Percentiles rank a stretch among this genome's conserved stretches.
Evolutionary conservation across 805 yeast genomes (phyloP).

Genomic region (Tanozyma kutaoensis): DNA sequence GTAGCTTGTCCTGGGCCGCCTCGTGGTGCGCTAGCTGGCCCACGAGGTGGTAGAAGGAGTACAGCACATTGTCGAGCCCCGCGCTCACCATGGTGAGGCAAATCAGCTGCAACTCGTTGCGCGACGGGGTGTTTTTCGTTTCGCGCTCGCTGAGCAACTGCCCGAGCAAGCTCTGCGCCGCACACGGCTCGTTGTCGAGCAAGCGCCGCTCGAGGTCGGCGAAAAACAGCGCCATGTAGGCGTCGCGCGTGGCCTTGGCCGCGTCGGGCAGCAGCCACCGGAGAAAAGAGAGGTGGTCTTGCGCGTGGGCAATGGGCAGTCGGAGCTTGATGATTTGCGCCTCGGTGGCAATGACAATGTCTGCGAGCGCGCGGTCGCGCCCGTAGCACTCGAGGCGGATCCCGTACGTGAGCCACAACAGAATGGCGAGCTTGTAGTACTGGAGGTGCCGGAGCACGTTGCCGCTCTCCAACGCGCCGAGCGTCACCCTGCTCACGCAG

Average conservation of each 20-base stretch:
- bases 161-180: constrained; percentile 19
- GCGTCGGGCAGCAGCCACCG: too few species aligned
- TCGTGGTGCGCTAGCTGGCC: constrained; percentile 41
- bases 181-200: constrained; percentile 9
- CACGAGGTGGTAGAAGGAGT: constrained; percentile 45
- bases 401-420: constrained; percentile 42
- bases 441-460: constrained; percentile 29
- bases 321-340: constrained; percentile 41
- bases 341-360: constrained; percentile 42
- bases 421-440: constrained; percentile 36
- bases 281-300: constrained; percentile 36
- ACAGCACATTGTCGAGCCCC: constrained; percentile 61
- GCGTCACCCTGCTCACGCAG: constrained; percentile 2
- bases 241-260: constrained; percentile 18
- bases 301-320: constrained; percentile 41
- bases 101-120: constrained; percentile 37
- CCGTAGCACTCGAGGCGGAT: constrained; percentile 28
- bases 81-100: constrained; percentile 72
- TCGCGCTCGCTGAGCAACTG: constrained; percentile 3
- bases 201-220: constrained; percentile 5
- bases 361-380: constrained; percentile 23
- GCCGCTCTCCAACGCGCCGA: background rate
- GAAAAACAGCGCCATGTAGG: constrained; percentile 30
- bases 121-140: too few species aligned
- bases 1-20: constrained; percentile 30